A percentile compares a stretch with the other conserved stretches of the same genome.
Conservation (phyloP, 2,329 filamentous ascomycete genomes). For the Leptographium lundbergii region DNA sequence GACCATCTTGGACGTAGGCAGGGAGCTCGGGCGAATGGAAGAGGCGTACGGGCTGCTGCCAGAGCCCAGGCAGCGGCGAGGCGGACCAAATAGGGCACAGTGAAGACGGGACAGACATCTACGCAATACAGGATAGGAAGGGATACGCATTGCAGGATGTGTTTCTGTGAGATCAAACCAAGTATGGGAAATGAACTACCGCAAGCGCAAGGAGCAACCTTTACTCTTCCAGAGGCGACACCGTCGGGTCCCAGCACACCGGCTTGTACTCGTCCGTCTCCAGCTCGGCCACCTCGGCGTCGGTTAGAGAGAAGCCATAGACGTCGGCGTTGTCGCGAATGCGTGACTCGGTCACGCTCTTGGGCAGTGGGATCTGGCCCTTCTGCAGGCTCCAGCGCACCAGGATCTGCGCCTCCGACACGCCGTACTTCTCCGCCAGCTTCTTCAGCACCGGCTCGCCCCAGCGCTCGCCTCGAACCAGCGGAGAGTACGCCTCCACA, state of each 20-base stretch:
- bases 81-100: not conserved
- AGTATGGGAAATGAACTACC: not conserved
- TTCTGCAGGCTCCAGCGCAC: constrained; percentile 76
- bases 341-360: constrained; percentile 45
- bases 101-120: not conserved
- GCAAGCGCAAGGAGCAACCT: no score
- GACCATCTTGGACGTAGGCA: not conserved
- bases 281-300: constrained; percentile 40
- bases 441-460: constrained; percentile 52
- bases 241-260: constrained; percentile 18
- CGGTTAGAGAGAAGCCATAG: constrained; percentile 45
- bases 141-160: not conserved
- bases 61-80: not conserved
- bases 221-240: constrained; percentile 9
- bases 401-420: constrained; percentile 64
- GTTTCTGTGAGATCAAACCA: no score
- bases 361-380: constrained; percentile 52
- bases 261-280: constrained; percentile 18
- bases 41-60: not conserved
- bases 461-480: constrained; percentile 56
- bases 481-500: constrained; percentile 50
- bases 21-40: not conserved
- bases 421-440: constrained; percentile 59
- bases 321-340: constrained; percentile 52
- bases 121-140: not conserved